A percentile compares a stretch with the other conserved stretches of the same genome.
These are phyloP conservation scores for Alternaria incomplexa DNA, from an alignment of 2,329 filamentous ascomycete species.

Conservation along the genomic window DNA sequence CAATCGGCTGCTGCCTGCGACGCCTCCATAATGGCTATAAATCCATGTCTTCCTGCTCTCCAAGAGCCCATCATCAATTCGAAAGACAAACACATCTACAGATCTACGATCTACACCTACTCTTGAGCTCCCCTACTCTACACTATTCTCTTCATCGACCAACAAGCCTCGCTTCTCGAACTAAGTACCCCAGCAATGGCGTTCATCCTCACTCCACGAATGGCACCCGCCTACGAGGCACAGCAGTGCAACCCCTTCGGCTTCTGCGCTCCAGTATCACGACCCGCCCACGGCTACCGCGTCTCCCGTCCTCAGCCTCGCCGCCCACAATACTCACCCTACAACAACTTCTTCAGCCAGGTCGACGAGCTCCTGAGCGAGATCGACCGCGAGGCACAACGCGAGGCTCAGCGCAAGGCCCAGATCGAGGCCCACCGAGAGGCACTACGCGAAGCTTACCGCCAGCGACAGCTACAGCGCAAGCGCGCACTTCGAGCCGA, in stretches of 20 bases:
- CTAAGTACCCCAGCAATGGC: slow-evolving; percentile 33
- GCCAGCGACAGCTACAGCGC: slow-evolving; percentile 31
- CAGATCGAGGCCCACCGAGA: slow-evolving; percentile 39
- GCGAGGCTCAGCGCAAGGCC: slow-evolving; percentile 25
- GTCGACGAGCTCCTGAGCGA: slow-evolving; percentile 41
- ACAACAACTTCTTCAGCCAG: slow-evolving; percentile 41
- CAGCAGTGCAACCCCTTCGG: slow-evolving; percentile 38
- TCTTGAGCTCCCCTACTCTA: slow-evolving; percentile 21
- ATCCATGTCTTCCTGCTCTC: slow-evolving; percentile 18
- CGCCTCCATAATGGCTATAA: slow-evolving; percentile 42
- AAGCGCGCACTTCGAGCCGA: slow-evolving; percentile 38
- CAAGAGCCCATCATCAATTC: slow-evolving; percentile 32
- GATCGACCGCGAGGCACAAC: slow-evolving; percentile 35
- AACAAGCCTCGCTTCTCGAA: background rate
- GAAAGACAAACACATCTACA: slow-evolving; percentile 27
- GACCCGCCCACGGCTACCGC: slow-evolving; percentile 27
- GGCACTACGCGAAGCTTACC: slow-evolving; percentile 28
- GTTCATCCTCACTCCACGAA: slow-evolving; percentile 41
- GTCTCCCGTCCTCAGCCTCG: slow-evolving; percentile 21
- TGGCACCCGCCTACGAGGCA: slow-evolving; percentile 38
- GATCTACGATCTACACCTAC: slow-evolving; percentile 29
- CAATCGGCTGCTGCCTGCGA: slow-evolving; percentile 34
- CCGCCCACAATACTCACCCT: slow-evolving; percentile 32
- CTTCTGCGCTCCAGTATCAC: slow-evolving; percentile 29
- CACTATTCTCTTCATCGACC: slow-evolving; percentile 8